Conservation (phyloP, 2,329 filamentous ascomycete species). For the Dendrostoma leiphaemia region DNA sequence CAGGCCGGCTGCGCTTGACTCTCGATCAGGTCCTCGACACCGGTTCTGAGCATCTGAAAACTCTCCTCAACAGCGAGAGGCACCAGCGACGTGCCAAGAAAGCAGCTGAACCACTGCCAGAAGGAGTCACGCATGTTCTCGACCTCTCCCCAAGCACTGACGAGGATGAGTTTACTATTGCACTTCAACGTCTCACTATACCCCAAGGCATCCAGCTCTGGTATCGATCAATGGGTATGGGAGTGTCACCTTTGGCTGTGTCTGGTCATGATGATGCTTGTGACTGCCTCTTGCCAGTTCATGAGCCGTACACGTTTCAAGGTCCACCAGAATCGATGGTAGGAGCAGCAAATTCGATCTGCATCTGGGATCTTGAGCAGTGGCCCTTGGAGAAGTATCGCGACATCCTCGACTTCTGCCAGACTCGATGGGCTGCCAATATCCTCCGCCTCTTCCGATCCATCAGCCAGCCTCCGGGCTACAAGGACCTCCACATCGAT, state of each 20-base stretch:
- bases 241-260: background rate
- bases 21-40: conserved; percentile 7
- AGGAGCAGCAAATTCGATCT: background rate
- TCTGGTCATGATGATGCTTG: conserved; percentile 17
- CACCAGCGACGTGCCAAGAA: conserved; percentile 11
- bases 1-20: conserved; percentile 4
- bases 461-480: conserved; percentile 40
- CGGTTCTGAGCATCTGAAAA: conserved; percentile 3
- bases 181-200: conserved; percentile 7
- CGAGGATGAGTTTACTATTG: conserved; percentile 12
- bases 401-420: conserved; percentile 58
- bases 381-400: conserved; percentile 29
- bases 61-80: conserved; percentile 1
- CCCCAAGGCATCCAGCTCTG: conserved; percentile 15
- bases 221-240: conserved; percentile 7
- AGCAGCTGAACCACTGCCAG: background rate
- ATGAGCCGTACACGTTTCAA: background rate
- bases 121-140: conserved; percentile 10
- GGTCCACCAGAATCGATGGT: background rate
- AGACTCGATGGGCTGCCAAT: conserved; percentile 58
- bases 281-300: background rate
- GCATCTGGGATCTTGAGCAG: conserved; percentile 1
- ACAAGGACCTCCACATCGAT: conserved; percentile 53
- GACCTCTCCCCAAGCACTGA: conserved; percentile 14
- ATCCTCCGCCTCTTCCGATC: conserved; percentile 62